Evolutionary conservation across 2,329 filamentous ascomycete genomes (phyloP), one percentile per base, ranked within the genome.

Genomic region (Alternaria alternata): DNA sequence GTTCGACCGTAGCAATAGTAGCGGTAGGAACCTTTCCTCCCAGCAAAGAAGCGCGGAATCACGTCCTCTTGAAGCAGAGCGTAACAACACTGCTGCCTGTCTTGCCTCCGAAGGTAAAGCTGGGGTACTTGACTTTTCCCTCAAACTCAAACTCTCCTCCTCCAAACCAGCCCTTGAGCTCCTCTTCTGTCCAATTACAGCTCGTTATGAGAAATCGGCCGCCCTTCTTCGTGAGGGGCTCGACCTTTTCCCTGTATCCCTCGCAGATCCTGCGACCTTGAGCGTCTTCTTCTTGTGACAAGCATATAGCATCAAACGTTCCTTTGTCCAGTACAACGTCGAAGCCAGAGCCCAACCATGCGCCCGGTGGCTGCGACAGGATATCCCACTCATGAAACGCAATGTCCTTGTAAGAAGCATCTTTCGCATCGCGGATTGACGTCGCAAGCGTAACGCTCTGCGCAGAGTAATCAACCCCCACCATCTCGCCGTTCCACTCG

Each of bases 321-420:
- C 95, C 95, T 81, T 99, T 99, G 80, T 99, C 95, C n/a, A 97
- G 86, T 0, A 97, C 90, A 0, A 97, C 88, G 78, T 98, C 93
- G 81, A 94, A 98, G 1, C 91, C 91, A 0, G 78, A 76, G 0
- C 69, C 69, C 4, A 93, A 80, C 88, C 90, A 93, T 51, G 86
- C 49, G 1, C 77, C 78, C 4, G 78, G 68, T 22, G 42, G 49
- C 39, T 82, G 75, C 11, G 68, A 70, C 39, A 87, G 76, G 20
- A 87, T 74, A 75, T 87, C 85, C 79, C 82, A 85, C 43, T 79
- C 81, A 54, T 82, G 75, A 63, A 90, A 90, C 16, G 68, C 68
- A 24, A 87, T 79, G 2, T 74, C 68, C 43, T 38, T 71, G 5
- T 73, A 73, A 3, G 67, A 74, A 22, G 62, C 67, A 22, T 44